Percentiles rank a stretch among this genome's conserved stretches.
Evolutionary conservation across 371 early-diverging fungal species (phyloP).

Genomic region (Apophysomyces ossiformis): DNA sequence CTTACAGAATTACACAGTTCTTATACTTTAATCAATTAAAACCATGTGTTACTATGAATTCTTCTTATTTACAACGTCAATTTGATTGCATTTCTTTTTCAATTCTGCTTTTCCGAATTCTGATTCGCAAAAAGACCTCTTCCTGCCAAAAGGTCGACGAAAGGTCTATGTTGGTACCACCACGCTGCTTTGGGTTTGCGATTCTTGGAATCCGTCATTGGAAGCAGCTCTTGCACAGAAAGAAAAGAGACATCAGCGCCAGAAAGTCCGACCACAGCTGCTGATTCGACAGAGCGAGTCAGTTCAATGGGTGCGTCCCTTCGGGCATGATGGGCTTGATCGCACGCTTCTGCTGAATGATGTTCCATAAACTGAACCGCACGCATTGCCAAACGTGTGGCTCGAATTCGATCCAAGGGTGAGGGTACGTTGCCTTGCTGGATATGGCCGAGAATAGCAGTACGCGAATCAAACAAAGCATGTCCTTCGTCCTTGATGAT

Average conservation of each 20-base stretch:
- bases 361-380: conserved; percentile 66
- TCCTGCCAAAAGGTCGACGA: conserved; percentile 48
- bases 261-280: conserved; percentile 84
- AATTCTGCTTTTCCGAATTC: conserved; percentile 18
- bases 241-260: conserved; percentile 78
- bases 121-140: conserved; percentile 45
- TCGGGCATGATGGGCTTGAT: conserved; percentile 21
- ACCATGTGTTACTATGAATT: too few relatives aligned
- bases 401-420: conserved; percentile 96
- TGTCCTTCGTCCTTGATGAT: conserved; percentile 93
- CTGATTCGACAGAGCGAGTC: conserved; percentile 61
- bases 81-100: neutral
- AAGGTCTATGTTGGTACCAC: conserved; percentile 76
- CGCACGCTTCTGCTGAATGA: conserved; percentile 40
- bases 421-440: conserved; percentile 98
- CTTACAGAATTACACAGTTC: too few relatives aligned
- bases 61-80: too few relatives aligned
- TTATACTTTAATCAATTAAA: too few relatives aligned
- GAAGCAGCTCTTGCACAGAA: conserved; percentile 71
- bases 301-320: conserved; percentile 61
- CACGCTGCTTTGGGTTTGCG: conserved; percentile 72
- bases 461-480: conserved; percentile 90
- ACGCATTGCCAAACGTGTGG: conserved; percentile 83
- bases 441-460: conserved; percentile 94
- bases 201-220: conserved; percentile 79